A percentile compares a stretch with the other conserved stretches of the same genome.
phyloP scores from a whole-genome alignment of 139 green algal species.

The Pleodorina starrii region DNA sequence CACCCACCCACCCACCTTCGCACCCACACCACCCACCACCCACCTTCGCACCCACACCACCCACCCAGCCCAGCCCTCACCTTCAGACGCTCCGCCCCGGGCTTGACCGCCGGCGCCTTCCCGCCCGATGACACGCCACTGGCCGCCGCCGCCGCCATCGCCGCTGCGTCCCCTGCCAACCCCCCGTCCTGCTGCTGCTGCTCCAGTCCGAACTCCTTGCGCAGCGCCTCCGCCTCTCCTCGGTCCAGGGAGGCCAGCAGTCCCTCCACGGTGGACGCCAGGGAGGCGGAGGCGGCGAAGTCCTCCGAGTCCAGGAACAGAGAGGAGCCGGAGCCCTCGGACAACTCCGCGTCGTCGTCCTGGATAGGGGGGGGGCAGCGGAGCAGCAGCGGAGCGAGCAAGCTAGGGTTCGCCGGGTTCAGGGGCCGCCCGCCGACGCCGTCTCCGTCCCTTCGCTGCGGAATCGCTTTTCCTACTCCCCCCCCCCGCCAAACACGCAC shows the following conservation, averaged over 20 bases:
- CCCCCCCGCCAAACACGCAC: too few species aligned
- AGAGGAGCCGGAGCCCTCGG: background rate
- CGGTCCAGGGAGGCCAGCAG: slow-evolving; percentile 2
- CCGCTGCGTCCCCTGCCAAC: background rate
- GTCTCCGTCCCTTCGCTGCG: too few species aligned
- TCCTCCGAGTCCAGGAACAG: slow-evolving; percentile 28
- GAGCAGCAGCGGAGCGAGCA: too few species aligned
- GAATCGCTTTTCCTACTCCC: too few species aligned
- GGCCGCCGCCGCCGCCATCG: background rate
- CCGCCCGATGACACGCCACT: too few species aligned
- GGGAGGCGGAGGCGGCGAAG: background rate
- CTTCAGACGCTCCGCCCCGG: background rate
- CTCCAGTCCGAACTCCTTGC: background rate
- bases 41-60: too few species aligned
- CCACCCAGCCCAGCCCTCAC: background rate
- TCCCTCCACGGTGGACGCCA: background rate
- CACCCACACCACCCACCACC: too few species aligned
- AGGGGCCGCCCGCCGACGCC: too few species aligned
- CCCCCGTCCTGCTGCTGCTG: background rate
- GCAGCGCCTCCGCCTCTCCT: background rate
- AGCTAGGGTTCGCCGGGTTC: too few species aligned
- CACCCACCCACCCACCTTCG: too few species aligned
- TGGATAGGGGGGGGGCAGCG: too few species aligned
- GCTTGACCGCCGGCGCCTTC: background rate
- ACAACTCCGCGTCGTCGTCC: background rate